Percentiles rank a stretch among this genome's conserved stretches.
Evolutionary conservation across 176 grass and related monocot genomes (phyloP).

Genomic region (Oryza rufipogon): DNA sequence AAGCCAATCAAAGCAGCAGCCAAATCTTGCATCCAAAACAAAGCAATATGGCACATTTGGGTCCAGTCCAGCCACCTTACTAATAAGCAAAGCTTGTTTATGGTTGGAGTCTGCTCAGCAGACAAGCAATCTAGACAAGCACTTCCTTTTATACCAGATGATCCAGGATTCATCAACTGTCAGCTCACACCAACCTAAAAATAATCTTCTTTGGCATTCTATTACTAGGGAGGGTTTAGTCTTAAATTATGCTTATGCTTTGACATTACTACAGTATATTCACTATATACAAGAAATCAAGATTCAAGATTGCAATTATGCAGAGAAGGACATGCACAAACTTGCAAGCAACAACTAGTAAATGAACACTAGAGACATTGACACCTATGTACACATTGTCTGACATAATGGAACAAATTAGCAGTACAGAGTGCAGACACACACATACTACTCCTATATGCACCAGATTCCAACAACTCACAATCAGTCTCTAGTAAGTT

Average conservation of each 20-base stretch:
- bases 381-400: constrained; percentile 46
- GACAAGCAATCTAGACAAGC: background rate
- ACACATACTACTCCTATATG: background rate
- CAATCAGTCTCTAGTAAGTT: constrained; percentile 15
- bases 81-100: constrained; percentile 26
- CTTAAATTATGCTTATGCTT: background rate
- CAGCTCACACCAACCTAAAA: constrained; percentile 28
- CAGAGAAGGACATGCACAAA: background rate
- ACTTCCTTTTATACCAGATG: background rate
- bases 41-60: constrained; percentile 38
- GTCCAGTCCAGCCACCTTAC: background rate
- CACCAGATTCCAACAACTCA: constrained; percentile 15
- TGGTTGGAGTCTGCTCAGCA: constrained; percentile 12
- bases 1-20: background rate
- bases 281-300: background rate
- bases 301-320: background rate
- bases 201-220: background rate
- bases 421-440: constrained; percentile 22
- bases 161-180: constrained; percentile 7
- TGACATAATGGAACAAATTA: constrained; percentile 6
- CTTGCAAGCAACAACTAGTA: constrained; percentile 20
- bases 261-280: background rate
- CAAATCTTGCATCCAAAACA: constrained; percentile 40
- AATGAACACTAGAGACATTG: background rate
- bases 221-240: background rate